Evolutionary conservation across 805 yeast genomes (phyloP), one percentile per base, ranked within the genome.

Genomic region (baker's yeast (Saccharomyces cerevisiae)): DNA sequence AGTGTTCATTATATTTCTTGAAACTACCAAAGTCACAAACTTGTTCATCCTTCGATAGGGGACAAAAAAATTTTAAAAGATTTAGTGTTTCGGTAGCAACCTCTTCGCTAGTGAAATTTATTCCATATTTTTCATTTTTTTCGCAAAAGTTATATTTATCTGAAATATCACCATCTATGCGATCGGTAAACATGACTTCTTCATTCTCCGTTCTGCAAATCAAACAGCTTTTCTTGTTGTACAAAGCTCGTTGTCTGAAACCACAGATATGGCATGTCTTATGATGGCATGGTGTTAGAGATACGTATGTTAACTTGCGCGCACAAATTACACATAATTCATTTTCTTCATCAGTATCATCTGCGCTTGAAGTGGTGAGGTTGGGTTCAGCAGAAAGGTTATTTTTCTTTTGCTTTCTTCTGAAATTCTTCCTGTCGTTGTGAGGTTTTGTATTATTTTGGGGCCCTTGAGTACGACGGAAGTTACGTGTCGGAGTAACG

Each of bases 241-340:
- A 90, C 14, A 92, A 72, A 0, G 90, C 91, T 47, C 97, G 75
- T 64, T 89, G 90, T 59, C 97, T 78, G 59, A 92, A 79, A 0
- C 89, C 76, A 73, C 99, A 94, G 48, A 68, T 72, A 65, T 89
- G 88, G 69, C 99, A 94, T 0, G 90, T 82, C 32, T 76, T 78
- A 67, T 94, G 98, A 62, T 84, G 83, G 70, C 99, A 94, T 0
- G 89, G 87, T 1, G 94, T 79, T 9, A 87, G 64, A 0, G 96
- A 89, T 2, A 83, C 82, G 60, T 76, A 79, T n/a, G 61, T 59
- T 28, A 89, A 76, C 30, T 73, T 73, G 48, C 87, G 85, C 0
- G 97, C 94, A 73, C 99, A 94, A 54, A 94, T 87, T 24, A 90
- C 71, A 76, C 97, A 91, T 31, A 71, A 64, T 11, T 78, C 78